Conservation (phyloP, 305 asterid genomes). For the Petunia hybrid region DNA sequence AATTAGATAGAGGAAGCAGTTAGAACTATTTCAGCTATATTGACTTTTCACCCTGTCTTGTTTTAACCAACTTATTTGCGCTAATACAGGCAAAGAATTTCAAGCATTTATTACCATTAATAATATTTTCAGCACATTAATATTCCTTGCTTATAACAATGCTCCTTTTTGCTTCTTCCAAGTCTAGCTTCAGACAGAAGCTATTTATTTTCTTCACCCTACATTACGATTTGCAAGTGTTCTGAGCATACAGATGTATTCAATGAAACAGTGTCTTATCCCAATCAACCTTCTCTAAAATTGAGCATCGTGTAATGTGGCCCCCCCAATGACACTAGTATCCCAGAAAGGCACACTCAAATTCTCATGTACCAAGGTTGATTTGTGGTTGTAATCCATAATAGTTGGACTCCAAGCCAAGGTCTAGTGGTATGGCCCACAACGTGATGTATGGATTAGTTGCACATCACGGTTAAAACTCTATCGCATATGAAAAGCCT, state of each 20-base stretch:
- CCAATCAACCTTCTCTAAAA: neutral
- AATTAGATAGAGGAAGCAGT: neutral
- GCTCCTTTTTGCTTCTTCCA: slow-evolving; percentile 10
- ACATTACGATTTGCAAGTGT: neutral
- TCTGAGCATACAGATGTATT: neutral
- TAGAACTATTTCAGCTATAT: neutral
- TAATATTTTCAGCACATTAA: neutral
- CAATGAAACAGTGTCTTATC: neutral
- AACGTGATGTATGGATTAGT: too few relatives aligned
- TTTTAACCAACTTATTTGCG: too few relatives aligned
- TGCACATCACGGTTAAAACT: too few relatives aligned
- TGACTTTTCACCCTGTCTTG: neutral
- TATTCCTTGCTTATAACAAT: neutral
- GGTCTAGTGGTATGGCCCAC: too few relatives aligned
- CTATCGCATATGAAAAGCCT: too few relatives aligned
- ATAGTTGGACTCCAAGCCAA: neutral
- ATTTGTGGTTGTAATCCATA: neutral
- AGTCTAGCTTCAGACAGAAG: neutral
- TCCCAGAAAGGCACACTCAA: neutral
- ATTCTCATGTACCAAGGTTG: neutral
- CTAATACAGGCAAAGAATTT: too few relatives aligned
- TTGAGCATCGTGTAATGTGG: too few relatives aligned
- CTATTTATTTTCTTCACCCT: neutral
- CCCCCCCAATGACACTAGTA: neutral
- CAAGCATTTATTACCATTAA: too few relatives aligned